phyloP scores from a whole-genome alignment of 2,329 filamentous ascomycete genomes.

The Dendrostoma leiphaemia region DNA sequence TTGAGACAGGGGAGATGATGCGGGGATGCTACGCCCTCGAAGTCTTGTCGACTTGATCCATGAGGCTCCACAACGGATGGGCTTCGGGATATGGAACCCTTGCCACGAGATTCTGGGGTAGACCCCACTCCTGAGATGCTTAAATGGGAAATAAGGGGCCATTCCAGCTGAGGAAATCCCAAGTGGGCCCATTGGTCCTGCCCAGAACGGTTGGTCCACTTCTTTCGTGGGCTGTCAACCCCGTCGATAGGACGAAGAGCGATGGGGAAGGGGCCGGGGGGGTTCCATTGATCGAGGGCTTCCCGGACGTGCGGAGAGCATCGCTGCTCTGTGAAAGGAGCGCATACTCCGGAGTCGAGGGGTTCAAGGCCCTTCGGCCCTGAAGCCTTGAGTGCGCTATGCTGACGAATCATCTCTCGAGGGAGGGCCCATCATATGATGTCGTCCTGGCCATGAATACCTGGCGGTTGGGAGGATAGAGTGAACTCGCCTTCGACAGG shows the following conservation, averaged over 20 bases:
- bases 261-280: neutral
- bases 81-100: neutral
- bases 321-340: neutral
- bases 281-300: neutral
- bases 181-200: too few species aligned
- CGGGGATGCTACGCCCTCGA: too few species aligned
- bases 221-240: neutral
- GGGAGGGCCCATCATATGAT: neutral
- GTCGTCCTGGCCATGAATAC: neutral
- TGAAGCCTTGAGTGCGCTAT: neutral
- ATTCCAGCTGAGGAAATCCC: too few species aligned
- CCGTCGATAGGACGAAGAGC: too few species aligned
- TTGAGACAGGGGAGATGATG: neutral
- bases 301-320: neutral
- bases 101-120: neutral
- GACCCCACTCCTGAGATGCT: neutral
- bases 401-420: neutral
- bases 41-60: neutral
- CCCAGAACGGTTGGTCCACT: neutral
- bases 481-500: neutral
- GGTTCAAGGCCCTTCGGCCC: slow-evolving; percentile 6
- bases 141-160: neutral
- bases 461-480: neutral
- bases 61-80: neutral
- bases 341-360: neutral